Base-by-base conservation (phyloP, 2,329 filamentous ascomycete species). In the Apiospora marii region DNA sequence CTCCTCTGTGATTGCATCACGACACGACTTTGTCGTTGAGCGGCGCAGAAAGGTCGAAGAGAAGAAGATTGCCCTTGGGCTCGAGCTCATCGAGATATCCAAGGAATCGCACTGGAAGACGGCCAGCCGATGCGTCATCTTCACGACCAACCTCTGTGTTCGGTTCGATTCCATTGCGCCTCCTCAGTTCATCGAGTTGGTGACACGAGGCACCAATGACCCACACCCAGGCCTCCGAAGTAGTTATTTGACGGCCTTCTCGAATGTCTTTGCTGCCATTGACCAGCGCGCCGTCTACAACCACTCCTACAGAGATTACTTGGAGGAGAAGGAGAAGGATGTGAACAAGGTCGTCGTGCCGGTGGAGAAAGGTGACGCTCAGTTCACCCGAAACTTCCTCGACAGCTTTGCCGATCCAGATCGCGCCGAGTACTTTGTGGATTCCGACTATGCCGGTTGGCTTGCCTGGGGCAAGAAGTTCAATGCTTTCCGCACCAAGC, bases 21-120 rank as follows among this genome's bases (percentile, higher is more conserved):
- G 95, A 74, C 91, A 93, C 76, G 86, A 91, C 2, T 92, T 92
- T 76, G 94, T 99, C 76, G 84, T 92, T 72, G 90, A 91, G 75
- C 93, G 96, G 72, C 90, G 95, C 72, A 87, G 86, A 70, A 89
- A 90, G 73, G 95, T 98, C 5, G 96, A 99, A 82, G 87, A 88
- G 71, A 95, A 93, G 84, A 99, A 99, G 84, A 87, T 91, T 0
- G 89, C 90, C 4, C 85, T 99, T 37, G 94, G 95, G 0, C 85
- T 94, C 71, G 95, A 98, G 80, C 87, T 99, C 44, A 92, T 95
- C 4, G 90, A 93, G 73, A 85, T 92, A 73, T 93, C 94, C 1
- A 92, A 91, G 77, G 90, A 90, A 3, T 94, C 95, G 0, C 97
- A 99, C 80, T 99, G 96, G 96, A 98, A 98, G 85, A 95, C 98